Evolutionary conservation across 805 yeast genomes (phyloP).

Genomic region (Alloascoidea hylecoeti): DNA sequence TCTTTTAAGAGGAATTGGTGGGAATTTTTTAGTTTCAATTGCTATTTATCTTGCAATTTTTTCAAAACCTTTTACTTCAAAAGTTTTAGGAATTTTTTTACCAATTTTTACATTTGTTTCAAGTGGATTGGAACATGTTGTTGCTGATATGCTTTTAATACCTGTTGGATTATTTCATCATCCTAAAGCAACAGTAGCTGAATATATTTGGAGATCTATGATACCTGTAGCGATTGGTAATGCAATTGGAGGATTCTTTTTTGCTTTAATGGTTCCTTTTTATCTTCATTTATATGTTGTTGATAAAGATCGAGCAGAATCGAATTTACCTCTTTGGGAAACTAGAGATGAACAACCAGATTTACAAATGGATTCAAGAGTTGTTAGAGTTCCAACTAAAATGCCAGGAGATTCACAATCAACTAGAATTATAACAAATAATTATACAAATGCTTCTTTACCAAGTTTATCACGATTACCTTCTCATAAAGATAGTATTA

Average conservation of each 20-base stretch:
- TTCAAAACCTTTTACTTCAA: conserved; percentile 71
- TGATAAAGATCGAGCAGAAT: conserved; percentile 47
- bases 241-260: conserved; percentile 55
- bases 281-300: conserved; percentile 60
- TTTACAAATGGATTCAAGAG: conserved; percentile 64
- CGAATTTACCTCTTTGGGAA: conserved; percentile 56
- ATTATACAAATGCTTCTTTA: no score
- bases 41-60: conserved; percentile 65
- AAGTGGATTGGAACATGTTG: conserved; percentile 63
- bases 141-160: conserved; percentile 64
- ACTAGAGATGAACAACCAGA: conserved; percentile 75
- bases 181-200: conserved; percentile 44
- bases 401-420: no score
- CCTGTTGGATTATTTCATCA: conserved; percentile 54
- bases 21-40: conserved; percentile 59
- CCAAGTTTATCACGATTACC: no score
- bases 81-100: conserved; percentile 39
- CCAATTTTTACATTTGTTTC: conserved; percentile 65
- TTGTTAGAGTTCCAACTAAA: conserved; percentile 32
- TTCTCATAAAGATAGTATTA: no score
- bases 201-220: conserved; percentile 54
- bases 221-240: conserved; percentile 64
- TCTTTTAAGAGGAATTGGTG: conserved; percentile 39
- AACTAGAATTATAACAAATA: no score
- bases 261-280: conserved; percentile 52